Percentiles rank a stretch among this genome's conserved stretches.
These are phyloP conservation scores for Mycena sanguinolenta DNA, from an alignment of 768 basidiomycete species.

Conservation along the genomic window DNA sequence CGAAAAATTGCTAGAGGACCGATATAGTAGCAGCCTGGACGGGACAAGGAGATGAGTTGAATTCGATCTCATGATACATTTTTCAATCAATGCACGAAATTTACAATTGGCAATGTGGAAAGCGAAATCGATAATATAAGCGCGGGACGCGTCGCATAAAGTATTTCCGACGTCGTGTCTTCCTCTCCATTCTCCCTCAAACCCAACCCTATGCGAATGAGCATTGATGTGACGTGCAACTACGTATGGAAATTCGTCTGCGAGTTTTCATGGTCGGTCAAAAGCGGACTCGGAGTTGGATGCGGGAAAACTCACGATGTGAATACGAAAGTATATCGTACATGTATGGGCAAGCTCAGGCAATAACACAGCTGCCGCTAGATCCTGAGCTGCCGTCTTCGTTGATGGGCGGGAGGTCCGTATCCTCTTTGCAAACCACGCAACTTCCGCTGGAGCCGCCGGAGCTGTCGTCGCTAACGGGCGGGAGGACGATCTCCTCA, in stretches of 20 bases:
- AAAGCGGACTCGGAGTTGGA: background rate
- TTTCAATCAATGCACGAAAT: too few species aligned
- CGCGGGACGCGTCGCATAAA: background rate
- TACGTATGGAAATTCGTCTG: slow-evolving; percentile 14
- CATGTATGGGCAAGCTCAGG: background rate
- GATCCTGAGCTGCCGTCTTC: slow-evolving; percentile 25
- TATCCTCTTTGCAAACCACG: slow-evolving; percentile 32
- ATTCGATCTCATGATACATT: too few species aligned
- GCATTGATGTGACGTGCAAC: background rate
- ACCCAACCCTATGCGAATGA: slow-evolving; percentile 3
- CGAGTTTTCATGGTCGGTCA: too few species aligned
- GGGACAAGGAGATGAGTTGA: too few species aligned
- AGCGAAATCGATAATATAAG: slow-evolving; percentile 19
- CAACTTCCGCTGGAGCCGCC: slow-evolving; percentile 31
- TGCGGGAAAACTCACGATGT: background rate
- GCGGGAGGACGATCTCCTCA: slow-evolving; percentile 33
- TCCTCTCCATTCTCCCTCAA: background rate
- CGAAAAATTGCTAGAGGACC: too few species aligned
- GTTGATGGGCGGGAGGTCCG: slow-evolving; percentile 27
- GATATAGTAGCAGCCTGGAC: too few species aligned
- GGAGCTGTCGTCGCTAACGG: slow-evolving; percentile 31
- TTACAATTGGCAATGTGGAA: slow-evolving; percentile 8
- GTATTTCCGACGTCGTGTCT: slow-evolving; percentile 10
- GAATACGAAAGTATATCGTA: background rate
- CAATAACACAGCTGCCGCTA: slow-evolving; percentile 31